Evolutionary conservation across 768 basidiomycete species (phyloP), one percentile per base, ranked within the genome.

Genomic region (Pleurotus ostreatus): DNA sequence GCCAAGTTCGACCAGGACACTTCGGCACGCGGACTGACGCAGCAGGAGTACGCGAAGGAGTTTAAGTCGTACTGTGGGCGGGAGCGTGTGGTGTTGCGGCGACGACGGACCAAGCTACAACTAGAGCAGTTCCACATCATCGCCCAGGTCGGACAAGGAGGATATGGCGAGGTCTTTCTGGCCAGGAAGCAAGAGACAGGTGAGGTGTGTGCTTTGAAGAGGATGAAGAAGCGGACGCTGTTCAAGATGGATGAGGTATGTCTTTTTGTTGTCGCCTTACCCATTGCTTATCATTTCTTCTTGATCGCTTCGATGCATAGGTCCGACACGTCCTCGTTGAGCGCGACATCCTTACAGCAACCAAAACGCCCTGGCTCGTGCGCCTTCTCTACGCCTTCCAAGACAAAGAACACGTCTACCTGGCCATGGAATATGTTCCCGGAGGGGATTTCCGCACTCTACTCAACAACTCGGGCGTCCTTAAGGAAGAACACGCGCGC

Each of bases 361-460:
- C 96, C 23, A 95, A 96, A 71, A 96, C 94, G 0, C 93, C 96
- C 1, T 99, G 97, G 97, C 81, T 99, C 57, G 97, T 98, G 46
- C 79, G 88, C 22, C 77, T 99, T 6, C 75, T 99, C 3, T 99
- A 99, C 66, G 97, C 97, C 2, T 99, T 99, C 73, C 97, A 99
- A 71, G 96, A 99, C 65, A 76, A 84, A 0, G 79, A 89, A 55
- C 79, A 90, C 63, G 94, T 98, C 15, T 98, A 95, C 67, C 88
- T 98, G 46, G 96, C 96, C 1, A 98, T 98, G 96, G 95, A 98
- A 77, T 98, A 97, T 68, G 95, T 98, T 15, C 94, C 95, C 0
- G 97, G 97, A 18, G 97, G 97, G 48, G 97, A 99, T 68, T 99
- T 99, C 76, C 84, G 97, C 15, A 99, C 97, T 0, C 81, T 99